Evolutionary conservation across 495 filamentous ascomycete species (phyloP), one percentile per base, ranked within the genome.

Genomic region (Immersiella caudata): DNA sequence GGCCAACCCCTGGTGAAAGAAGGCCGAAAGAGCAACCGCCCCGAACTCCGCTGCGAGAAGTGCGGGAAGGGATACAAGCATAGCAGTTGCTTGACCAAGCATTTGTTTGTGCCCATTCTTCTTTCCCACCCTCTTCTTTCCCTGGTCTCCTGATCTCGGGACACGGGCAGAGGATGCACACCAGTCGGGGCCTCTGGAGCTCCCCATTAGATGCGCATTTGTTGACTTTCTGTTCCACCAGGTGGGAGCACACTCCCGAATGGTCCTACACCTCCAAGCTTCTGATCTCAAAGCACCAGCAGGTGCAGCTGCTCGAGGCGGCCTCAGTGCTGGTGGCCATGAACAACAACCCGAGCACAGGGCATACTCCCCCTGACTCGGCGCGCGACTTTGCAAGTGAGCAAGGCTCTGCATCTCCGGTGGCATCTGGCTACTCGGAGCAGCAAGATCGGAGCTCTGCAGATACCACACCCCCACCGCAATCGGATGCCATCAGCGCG

Each of bases 61-160:
- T 99, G 95, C 85, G 95, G 95, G 79, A 99, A 99, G 86, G 93
- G 92, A 82, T 99, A 99, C 89, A 99, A 99, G 90, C 95, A 99
- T 88, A 94, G 94, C 89, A 98, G 96, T 85, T 99, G 95, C 90
- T 89, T 99, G 84, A 95, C 92, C 79, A 99, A 99, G 88, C 95
- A 99, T 90, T 93, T 97, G 95, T 99, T 90, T 89, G 95, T 97
- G 88, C 86, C 84, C 86, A 81, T 79, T 83, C 79, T 82, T 80
- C 73, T 74, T 71, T 70, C 76, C 77, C 76, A 72, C 78, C 77
- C 77, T 79, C 80, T 79, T 77, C 77, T 79, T 68, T 64, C 68
- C 65, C 72, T 54, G 65, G 73, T 71, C 76, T 66, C 70, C 70
- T 67, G 75, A 71, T 68, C 65, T 66, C 64, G 70, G 73, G 74